These are phyloP conservation scores for Hypoxylon trugodes DNA, from an alignment of 495 filamentous ascomycete species.

Conservation along the genomic window DNA sequence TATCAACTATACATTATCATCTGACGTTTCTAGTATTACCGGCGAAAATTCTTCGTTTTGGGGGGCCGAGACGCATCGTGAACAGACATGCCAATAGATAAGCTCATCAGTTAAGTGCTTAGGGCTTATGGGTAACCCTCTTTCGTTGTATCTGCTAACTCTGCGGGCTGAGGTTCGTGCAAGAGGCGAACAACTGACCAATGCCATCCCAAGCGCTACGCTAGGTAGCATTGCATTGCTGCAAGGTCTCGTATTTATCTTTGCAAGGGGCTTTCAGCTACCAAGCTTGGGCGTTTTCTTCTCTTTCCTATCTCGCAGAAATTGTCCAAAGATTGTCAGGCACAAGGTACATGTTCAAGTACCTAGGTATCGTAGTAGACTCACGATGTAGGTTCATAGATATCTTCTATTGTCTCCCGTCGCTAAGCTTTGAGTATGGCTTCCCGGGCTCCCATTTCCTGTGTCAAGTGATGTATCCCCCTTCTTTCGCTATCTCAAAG, in stretches of 20 bases:
- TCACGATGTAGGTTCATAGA: slow-evolving; percentile 3
- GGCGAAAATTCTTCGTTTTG: too few relatives aligned
- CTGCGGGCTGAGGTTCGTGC: slow-evolving; percentile 6
- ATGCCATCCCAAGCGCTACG: slow-evolving; percentile 21
- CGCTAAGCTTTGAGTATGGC: neutral
- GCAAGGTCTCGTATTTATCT: slow-evolving; percentile 34
- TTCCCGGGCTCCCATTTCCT: neutral
- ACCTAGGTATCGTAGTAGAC: neutral
- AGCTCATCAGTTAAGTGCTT: slow-evolving; percentile 8
- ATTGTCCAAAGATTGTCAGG: slow-evolving; percentile 20
- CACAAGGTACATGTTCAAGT: slow-evolving; percentile 12
- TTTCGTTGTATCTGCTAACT: neutral
- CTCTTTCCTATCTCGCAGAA: slow-evolving; percentile 31
- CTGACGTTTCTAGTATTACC: slow-evolving; percentile 1
- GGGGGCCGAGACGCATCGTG: neutral
- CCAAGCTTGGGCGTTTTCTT: slow-evolving; percentile 25
- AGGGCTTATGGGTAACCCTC: slow-evolving; percentile 7
- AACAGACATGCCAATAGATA: neutral
- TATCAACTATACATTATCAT: too few relatives aligned
- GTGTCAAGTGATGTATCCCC: neutral
- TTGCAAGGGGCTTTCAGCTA: slow-evolving; percentile 34
- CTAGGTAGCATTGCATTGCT: slow-evolving; percentile 33
- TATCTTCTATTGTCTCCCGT: slow-evolving; percentile 13
- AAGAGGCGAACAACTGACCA: slow-evolving; percentile 4
- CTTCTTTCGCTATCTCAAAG: neutral